Conservation (phyloP, 2,329 filamentous ascomycete species). For the Alternaria sp. region DNA sequence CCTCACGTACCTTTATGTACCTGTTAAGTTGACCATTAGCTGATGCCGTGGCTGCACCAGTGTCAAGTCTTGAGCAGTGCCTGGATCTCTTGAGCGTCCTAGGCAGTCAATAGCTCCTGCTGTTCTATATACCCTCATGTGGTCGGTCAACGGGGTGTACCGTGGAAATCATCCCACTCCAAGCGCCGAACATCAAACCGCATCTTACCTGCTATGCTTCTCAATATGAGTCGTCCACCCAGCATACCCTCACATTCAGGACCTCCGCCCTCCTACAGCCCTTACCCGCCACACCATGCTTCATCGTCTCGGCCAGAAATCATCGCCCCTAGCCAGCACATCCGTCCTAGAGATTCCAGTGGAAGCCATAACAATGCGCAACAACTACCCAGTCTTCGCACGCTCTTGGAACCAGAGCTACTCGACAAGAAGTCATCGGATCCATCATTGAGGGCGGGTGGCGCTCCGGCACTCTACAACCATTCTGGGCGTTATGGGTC, state of each 20-base stretch:
- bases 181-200: constrained; percentile 35
- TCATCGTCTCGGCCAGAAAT: constrained; percentile 40
- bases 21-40: constrained; percentile 39
- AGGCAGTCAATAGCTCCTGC: constrained; percentile 37
- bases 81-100: constrained; percentile 37
- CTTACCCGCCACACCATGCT: constrained; percentile 38
- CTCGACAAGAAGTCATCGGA: constrained; percentile 45
- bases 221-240: constrained; percentile 80
- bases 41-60: constrained; percentile 46
- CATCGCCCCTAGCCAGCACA: constrained; percentile 33
- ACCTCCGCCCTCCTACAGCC: constrained; percentile 39
- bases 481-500: constrained; percentile 40
- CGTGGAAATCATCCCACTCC: constrained; percentile 43
- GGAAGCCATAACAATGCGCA: constrained; percentile 41
- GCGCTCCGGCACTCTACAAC: constrained; percentile 27
- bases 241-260: constrained; percentile 82
- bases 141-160: constrained; percentile 40
- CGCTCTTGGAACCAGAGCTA: constrained; percentile 47
- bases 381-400: constrained; percentile 50
- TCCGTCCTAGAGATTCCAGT: constrained; percentile 35
- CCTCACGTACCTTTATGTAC: constrained; percentile 42
- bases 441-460: constrained; percentile 31
- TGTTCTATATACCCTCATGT: constrained; percentile 45
- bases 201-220: constrained; percentile 52
- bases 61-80: constrained; percentile 35